Conservation (phyloP, 1,139 yeast species). For the Suhomyces atakaporum region DNA sequence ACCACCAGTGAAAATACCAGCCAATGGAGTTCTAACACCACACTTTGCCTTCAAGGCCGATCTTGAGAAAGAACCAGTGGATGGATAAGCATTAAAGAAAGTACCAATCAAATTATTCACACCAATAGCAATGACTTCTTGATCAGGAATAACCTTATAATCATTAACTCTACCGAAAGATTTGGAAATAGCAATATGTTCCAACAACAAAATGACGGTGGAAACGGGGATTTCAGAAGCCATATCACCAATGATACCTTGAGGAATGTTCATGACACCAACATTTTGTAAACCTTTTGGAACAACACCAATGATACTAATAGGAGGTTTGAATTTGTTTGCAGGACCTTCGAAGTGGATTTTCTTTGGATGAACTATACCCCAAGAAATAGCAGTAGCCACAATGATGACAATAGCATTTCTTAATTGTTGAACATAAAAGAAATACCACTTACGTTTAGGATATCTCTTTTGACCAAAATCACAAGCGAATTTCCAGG, state of each 20-base stretch:
- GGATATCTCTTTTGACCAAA: constrained; percentile 69
- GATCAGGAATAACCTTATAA: constrained; percentile 89
- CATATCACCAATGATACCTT: constrained; percentile 59
- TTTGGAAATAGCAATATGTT: constrained; percentile 91
- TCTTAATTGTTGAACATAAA: constrained; percentile 75
- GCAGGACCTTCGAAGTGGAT: constrained; percentile 42
- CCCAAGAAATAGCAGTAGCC: constrained; percentile 75
- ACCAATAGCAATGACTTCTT: constrained; percentile 93
- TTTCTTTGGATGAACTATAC: constrained; percentile 39
- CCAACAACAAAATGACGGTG: constrained; percentile 75
- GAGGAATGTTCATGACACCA: constrained; percentile 69
- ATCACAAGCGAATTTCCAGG: constrained; percentile 63
- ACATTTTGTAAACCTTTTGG: constrained; percentile 81
- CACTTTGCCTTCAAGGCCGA: constrained; percentile 93
- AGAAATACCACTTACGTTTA: constrained; percentile 54
- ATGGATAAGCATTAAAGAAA: constrained; percentile 90
- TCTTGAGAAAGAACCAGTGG: constrained; percentile 94
- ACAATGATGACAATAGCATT: constrained; percentile 79
- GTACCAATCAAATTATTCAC: constrained; percentile 88
- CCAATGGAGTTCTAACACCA: constrained; percentile 93
- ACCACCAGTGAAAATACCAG: constrained; percentile 88
- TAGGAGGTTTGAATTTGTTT: constrained; percentile 43
- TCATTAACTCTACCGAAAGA: constrained; percentile 92
- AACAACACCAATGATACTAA: constrained; percentile 70
- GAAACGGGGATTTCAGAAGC: constrained; percentile 86